Evolutionary conservation across 106 monocot genomes (phyloP).

Genomic region (Platanthera zijinensis): DNA sequence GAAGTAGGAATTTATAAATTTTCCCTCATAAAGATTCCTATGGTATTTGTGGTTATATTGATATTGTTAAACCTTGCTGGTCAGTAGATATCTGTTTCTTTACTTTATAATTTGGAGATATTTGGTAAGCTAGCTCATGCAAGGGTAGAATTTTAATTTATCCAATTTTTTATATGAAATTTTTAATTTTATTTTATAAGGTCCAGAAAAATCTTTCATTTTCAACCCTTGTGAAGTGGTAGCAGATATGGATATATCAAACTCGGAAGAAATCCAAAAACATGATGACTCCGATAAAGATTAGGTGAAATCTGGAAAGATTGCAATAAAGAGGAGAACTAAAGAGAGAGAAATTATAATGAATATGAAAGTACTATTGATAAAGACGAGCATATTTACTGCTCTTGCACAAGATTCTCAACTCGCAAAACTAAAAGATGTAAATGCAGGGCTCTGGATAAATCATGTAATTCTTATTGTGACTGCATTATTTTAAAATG

Average conservation of each 20-base stretch:
- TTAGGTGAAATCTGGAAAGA: constrained; percentile 40
- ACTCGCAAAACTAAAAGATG: constrained; percentile 86
- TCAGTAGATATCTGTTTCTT: too few species aligned
- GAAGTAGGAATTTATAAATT: too few species aligned
- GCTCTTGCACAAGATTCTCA: constrained; percentile 61
- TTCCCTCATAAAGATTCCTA: too few species aligned
- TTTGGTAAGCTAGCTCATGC: too few species aligned
- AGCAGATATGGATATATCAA: constrained; percentile 85
- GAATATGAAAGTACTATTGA: constrained; percentile 4
- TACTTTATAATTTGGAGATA: too few species aligned
- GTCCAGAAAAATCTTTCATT: constrained; percentile 19
- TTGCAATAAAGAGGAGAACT: constrained; percentile 18
- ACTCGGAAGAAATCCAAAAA: constrained; percentile 34
- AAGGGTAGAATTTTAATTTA: too few species aligned
- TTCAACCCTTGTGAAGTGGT: constrained; percentile 13
- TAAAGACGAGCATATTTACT: constrained; percentile 19
- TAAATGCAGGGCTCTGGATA: constrained; percentile 51
- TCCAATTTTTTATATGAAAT: too few species aligned
- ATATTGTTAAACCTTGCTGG: too few species aligned
- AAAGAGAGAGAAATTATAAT: constrained; percentile 2
- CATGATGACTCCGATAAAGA: constrained; percentile 34
- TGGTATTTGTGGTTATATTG: too few species aligned
- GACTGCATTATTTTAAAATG: constrained; percentile 63
- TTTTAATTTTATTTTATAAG: background rate
- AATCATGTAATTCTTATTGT: constrained; percentile 37